phyloP scores from a whole-genome alignment of 2,329 filamentous ascomycete genomes.

The Ophiostoma ulmi region DNA sequence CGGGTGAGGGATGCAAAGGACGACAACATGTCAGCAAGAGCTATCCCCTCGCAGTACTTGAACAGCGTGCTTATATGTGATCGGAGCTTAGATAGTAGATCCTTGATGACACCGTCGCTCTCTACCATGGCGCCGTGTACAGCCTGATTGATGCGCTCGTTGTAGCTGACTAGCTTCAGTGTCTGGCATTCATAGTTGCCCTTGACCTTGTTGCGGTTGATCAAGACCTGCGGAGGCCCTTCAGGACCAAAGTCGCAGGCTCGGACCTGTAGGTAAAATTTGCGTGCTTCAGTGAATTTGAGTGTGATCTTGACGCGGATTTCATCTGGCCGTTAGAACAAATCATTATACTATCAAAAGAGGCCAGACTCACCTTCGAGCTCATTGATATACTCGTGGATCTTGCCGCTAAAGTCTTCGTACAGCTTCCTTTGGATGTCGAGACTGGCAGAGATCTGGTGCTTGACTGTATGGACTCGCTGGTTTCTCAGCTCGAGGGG shows the following conservation, averaged over 20 bases:
- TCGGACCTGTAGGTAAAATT: conserved; percentile 71
- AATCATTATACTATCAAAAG: neutral
- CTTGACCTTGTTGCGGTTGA: conserved; percentile 70
- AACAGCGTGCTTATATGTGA: conserved; percentile 69
- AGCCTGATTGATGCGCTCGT: conserved; percentile 69
- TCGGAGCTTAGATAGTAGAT: conserved; percentile 67
- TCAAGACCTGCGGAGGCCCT: conserved; percentile 45
- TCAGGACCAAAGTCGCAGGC: conserved; percentile 57
- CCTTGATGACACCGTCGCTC: conserved; percentile 70
- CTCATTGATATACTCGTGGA: conserved; percentile 47
- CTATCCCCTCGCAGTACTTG: conserved; percentile 78
- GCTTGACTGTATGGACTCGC: conserved; percentile 78
- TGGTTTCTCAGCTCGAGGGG: conserved; percentile 86
- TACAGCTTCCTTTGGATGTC: conserved; percentile 61
- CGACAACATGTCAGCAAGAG: conserved; percentile 78
- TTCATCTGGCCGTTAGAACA: conserved; percentile 18
- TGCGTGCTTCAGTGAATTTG: conserved; percentile 69
- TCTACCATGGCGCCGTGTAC: conserved; percentile 78
- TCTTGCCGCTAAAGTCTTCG: conserved; percentile 78
- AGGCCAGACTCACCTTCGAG: conserved; percentile 52
- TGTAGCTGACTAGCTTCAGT: conserved; percentile 74
- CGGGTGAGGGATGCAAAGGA: conserved; percentile 72
- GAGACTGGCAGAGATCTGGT: conserved; percentile 22
- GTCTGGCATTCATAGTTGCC: conserved; percentile 84
- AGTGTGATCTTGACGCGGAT: conserved; percentile 36